A percentile compares a stretch with the other conserved stretches of the same genome.
phyloP scores from a whole-genome alignment of 2,329 filamentous ascomycete genomes.

The Colletotrichum sidae region DNA sequence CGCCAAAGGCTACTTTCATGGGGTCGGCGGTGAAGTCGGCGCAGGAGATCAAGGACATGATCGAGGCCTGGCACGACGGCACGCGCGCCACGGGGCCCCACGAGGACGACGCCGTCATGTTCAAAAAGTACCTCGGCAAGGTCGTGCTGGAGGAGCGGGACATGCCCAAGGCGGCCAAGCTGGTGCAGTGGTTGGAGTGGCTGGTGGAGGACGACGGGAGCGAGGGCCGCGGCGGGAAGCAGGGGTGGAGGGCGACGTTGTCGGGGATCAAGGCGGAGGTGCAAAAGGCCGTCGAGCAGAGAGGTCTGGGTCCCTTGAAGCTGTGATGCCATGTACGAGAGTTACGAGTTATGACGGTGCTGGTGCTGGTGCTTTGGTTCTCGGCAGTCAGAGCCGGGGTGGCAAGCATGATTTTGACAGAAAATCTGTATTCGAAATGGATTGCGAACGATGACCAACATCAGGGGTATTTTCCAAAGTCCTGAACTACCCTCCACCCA shows the following conservation, averaged over 20 bases:
- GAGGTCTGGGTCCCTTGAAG: constrained; percentile 68
- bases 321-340: constrained; percentile 44
- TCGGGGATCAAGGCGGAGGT: constrained; percentile 60
- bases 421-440: neutral
- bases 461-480: constrained; percentile 15
- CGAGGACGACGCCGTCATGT: constrained; percentile 78
- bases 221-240: constrained; percentile 52
- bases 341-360: constrained; percentile 26
- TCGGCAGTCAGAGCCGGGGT: no score
- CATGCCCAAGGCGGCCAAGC: constrained; percentile 76
- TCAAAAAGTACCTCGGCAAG: constrained; percentile 77
- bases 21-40: constrained; percentile 54
- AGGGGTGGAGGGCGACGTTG: constrained; percentile 60
- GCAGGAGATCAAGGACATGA: constrained; percentile 76
- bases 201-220: constrained; percentile 62
- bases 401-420: no score
- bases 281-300: constrained; percentile 64
- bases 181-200: constrained; percentile 76
- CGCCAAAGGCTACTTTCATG: constrained; percentile 60
- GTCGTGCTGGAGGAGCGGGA: constrained; percentile 84
- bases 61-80: constrained; percentile 80
- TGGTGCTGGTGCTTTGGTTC: neutral
- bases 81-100: constrained; percentile 83
- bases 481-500: neutral
- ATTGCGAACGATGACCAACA: constrained; percentile 1